Evolutionary conservation across 2,329 filamentous ascomycete species (phyloP).

Genomic region (Xylariales sp.): DNA sequence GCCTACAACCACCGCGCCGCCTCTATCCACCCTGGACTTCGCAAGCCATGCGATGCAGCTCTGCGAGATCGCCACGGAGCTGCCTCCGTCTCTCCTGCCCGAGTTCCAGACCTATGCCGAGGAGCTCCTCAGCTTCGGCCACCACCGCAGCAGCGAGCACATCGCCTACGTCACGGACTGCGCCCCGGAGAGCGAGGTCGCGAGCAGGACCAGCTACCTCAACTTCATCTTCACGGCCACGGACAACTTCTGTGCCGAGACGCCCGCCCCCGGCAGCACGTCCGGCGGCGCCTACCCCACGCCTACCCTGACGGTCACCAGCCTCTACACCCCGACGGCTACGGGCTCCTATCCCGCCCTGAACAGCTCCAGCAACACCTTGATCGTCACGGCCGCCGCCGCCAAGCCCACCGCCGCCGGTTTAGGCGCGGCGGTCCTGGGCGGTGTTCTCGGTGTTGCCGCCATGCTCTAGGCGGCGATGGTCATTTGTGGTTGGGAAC

Average conservation of each 20-base stretch:
- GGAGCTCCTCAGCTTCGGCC: conserved; percentile 1
- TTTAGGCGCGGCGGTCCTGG: background rate
- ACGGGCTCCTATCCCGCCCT: conserved; percentile 12
- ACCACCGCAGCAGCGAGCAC: background rate
- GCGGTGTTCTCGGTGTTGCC: conserved; percentile 15
- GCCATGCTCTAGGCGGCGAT: conserved; percentile 15
- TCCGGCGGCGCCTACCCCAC: conserved; percentile 18
- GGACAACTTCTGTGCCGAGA: conserved; percentile 19
- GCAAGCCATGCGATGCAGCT: conserved; percentile 11
- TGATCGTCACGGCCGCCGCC: conserved; percentile 17
- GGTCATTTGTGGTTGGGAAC: background rate
- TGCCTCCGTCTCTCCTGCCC: conserved; percentile 26
- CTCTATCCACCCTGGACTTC: conserved; percentile 8
- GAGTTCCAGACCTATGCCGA: conserved; percentile 12
- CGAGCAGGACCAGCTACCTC: conserved; percentile 24
- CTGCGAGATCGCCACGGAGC: conserved; percentile 16
- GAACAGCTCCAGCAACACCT: background rate
- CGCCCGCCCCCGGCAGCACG: conserved; percentile 4
- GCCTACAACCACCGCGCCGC: background rate
- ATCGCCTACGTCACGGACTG: conserved; percentile 21
- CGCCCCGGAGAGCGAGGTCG: background rate
- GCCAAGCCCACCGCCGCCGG: conserved; percentile 6
- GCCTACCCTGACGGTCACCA: no score
- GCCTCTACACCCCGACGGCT: background rate
- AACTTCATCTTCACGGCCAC: conserved; percentile 17